Percentiles rank a stretch among this genome's conserved stretches.
Conservation (phyloP, 2,329 filamentous ascomycete genomes). For the Magnaporthiopsis incrustans region DNA sequence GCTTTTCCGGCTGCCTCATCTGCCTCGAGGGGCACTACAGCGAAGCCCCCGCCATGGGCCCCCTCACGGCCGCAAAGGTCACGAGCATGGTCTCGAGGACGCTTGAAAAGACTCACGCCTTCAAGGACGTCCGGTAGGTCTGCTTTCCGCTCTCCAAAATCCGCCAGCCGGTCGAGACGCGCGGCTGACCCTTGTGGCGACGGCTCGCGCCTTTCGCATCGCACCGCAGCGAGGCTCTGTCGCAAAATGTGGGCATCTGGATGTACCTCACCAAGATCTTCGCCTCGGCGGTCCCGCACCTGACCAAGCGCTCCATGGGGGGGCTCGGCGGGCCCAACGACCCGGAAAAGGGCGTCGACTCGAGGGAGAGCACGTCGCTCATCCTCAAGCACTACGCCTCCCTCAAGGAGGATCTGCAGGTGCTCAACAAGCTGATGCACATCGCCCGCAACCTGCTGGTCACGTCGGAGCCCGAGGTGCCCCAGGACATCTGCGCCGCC, state of each 20-base stretch:
- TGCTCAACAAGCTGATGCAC: constrained; percentile 60
- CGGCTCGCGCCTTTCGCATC: background rate
- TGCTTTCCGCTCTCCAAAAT: background rate
- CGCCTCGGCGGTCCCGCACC: constrained; percentile 49
- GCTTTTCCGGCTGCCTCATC: constrained; percentile 52
- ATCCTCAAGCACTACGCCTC: constrained; percentile 55
- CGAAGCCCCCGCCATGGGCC: constrained; percentile 47
- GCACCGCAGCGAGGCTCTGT: constrained; percentile 43
- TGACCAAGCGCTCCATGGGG: constrained; percentile 52
- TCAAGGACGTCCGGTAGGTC: constrained; percentile 45
- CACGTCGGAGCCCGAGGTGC: constrained; percentile 55
- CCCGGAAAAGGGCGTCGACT: constrained; percentile 46
- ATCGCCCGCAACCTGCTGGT: constrained; percentile 58
- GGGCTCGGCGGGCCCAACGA: constrained; percentile 45
- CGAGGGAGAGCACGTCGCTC: constrained; percentile 53
- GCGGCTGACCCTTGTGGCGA: background rate
- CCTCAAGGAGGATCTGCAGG: constrained; percentile 54
- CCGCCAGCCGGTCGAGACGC: background rate
- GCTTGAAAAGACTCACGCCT: constrained; percentile 55
- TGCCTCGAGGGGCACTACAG: constrained; percentile 55
- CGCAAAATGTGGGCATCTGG: constrained; percentile 58
- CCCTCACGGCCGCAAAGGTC: constrained; percentile 45
- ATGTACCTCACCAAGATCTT: constrained; percentile 57
- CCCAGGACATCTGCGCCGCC: constrained; percentile 57
- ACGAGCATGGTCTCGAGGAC: constrained; percentile 51